Base-by-base conservation (phyloP, 1,284 basidiomycete genomes). In the Golubevia pallescens region DNA sequence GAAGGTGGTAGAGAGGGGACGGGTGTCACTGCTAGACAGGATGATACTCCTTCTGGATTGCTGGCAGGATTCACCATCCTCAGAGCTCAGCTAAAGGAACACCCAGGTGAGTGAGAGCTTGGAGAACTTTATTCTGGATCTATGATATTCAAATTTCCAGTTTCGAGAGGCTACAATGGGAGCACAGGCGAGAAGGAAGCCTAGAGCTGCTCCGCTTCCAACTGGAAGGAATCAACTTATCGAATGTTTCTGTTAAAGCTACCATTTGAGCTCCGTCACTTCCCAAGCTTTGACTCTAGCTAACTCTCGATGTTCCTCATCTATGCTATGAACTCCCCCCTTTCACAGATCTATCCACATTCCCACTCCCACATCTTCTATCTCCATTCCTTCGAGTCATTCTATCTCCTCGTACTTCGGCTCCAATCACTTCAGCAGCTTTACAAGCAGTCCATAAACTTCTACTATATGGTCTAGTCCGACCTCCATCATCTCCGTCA, bases 301-400 rank as follows among this genome's bases (percentile, higher is more conserved):
- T n/a, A 61, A 62, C 16, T 62, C 28, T 34, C 19, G 8, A 10
- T 63, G 58, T 62, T 20, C 23, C 59, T 13, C 28, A 7, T 21
- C 28, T 28, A 28, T 28, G 28, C 28, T 28, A 28, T 28, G 28
- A 28, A 28, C 28, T 10, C 74, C 76, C 32, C 14, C 65, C 13
- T 67, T 62, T 32, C 32, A 32, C 23, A 57, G 58, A 69, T 57
- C 65, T 81, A 20, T 60, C 70, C n/a, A 60, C 56, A 23, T 73
- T 85, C 51, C 81, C 80, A 8, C 74, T 77, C 16, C 73, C 75
- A 1, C 48, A 69, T 1, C 68, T 84, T 19, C 58, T 85, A 20
- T 65, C 73, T 10, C 82, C 81, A 24, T 85, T 85, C 66, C 67
- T 84, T 8, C 63, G 74, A 14, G 75, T 81, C 63, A 76, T 85